Evolutionary conservation across 306 rosid genomes (phyloP).

Genomic region (Fragaria vesca): DNA sequence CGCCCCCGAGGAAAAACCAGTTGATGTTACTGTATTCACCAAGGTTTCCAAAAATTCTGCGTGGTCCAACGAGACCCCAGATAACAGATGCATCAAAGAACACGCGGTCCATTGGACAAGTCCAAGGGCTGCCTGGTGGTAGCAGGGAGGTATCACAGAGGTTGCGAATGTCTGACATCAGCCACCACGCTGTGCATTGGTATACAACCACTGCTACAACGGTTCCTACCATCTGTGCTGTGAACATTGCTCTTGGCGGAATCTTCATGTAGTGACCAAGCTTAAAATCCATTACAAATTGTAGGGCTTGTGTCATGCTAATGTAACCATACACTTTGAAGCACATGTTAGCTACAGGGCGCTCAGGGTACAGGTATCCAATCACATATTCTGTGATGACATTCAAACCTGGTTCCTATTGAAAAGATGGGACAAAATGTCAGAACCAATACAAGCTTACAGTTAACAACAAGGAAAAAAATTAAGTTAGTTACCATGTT

Average conservation of each 20-base stretch:
- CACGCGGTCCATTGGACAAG: slow-evolving; percentile 71
- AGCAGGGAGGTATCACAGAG: slow-evolving; percentile 57
- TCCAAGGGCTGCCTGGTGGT: slow-evolving; percentile 68
- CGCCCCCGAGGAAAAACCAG: slow-evolving; percentile 74
- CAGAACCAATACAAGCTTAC: slow-evolving; percentile 4
- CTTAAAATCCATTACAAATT: slow-evolving; percentile 68
- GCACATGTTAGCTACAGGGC: slow-evolving; percentile 95
- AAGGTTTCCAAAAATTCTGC: slow-evolving; percentile 75
- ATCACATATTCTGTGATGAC: slow-evolving; percentile 80
- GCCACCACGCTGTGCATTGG: slow-evolving; percentile 74
- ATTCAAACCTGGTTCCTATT: slow-evolving; percentile 77
- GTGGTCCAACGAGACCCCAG: slow-evolving; percentile 90
- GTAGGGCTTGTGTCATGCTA: slow-evolving; percentile 77
- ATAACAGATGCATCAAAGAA: slow-evolving; percentile 81
- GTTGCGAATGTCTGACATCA: slow-evolving; percentile 62
- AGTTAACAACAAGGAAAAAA: not conserved
- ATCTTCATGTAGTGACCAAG: slow-evolving; percentile 97
- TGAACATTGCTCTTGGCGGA: slow-evolving; percentile 90
- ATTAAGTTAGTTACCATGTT: slow-evolving; percentile 56
- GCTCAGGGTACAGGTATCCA: slow-evolving; percentile 83
- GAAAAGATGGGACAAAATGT: slow-evolving; percentile 12
- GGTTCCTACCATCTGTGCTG: slow-evolving; percentile 86
- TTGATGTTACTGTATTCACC: slow-evolving; percentile 65
- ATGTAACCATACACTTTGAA: slow-evolving; percentile 94
- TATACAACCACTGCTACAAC: slow-evolving; percentile 53